Conservation (phyloP, 352 stramenopile species). For the Globisporangium emineosum region DNA sequence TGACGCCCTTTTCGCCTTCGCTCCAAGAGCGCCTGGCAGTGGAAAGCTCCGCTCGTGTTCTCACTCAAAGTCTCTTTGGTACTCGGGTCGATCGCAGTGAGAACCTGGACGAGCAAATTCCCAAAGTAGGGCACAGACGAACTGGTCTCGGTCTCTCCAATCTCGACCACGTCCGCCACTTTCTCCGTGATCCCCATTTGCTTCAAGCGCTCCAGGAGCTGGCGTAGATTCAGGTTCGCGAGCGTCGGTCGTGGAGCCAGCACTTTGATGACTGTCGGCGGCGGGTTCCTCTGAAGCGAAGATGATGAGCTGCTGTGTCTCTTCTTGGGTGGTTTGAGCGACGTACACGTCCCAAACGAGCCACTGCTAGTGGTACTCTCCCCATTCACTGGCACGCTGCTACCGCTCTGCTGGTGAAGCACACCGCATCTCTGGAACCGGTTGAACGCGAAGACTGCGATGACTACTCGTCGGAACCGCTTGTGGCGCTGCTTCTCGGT, state of each 20-base stretch:
- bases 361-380: constrained; percentile 5
- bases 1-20: constrained; percentile 19
- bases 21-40: constrained; percentile 53
- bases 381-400: neutral
- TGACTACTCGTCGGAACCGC: constrained; percentile 48
- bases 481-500: constrained; percentile 9
- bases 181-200: constrained; percentile 31
- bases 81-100: constrained; percentile 38
- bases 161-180: constrained; percentile 29
- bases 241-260: constrained; percentile 28
- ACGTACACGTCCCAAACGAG: constrained; percentile 36
- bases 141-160: neutral
- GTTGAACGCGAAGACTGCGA: constrained; percentile 71
- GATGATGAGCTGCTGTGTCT: constrained; percentile 14
- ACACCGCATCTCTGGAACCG: constrained; percentile 36
- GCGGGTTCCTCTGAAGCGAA: constrained; percentile 16
- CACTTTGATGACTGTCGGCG: constrained; percentile 48
- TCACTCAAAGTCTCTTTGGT: constrained; percentile 36
- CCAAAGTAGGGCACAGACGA: constrained; percentile 24
- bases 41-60: constrained; percentile 41
- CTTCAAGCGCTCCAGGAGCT: constrained; percentile 36
- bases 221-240: constrained; percentile 26
- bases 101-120: constrained; percentile 37
- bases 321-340: constrained; percentile 32
- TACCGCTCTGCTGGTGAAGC: constrained; percentile 10